phyloP scores from a whole-genome alignment of 2,329 filamentous ascomycete species.

The Calcarisporium arbuscula region DNA sequence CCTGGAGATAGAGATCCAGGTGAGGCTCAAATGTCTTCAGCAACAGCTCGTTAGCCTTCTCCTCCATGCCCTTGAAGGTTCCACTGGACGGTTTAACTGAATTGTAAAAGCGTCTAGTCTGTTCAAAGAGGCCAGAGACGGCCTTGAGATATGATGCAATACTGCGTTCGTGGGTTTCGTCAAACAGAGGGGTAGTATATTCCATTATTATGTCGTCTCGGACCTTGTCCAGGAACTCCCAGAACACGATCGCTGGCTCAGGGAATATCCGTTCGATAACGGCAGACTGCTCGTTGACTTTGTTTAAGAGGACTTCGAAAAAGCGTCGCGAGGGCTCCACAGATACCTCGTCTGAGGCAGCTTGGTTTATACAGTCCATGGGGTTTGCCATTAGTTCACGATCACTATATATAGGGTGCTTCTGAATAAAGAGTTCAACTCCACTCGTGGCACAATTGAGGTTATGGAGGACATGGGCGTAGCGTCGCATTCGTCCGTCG shows the following conservation, averaged over 20 bases:
- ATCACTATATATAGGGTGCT: constrained; percentile 76
- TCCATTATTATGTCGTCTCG: constrained; percentile 80
- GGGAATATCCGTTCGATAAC: constrained; percentile 83
- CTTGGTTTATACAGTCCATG: constrained; percentile 73
- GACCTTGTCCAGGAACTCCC: constrained; percentile 74
- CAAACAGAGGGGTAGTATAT: constrained; percentile 78
- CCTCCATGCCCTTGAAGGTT: constrained; percentile 52
- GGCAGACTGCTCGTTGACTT: constrained; percentile 74
- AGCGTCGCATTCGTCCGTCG: constrained; percentile 81
- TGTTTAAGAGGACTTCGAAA: constrained; percentile 66
- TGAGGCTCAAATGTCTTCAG: constrained; percentile 80
- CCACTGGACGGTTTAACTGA: constrained; percentile 62
- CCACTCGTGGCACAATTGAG: constrained; percentile 76
- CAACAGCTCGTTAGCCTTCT: constrained; percentile 62
- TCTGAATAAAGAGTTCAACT: constrained; percentile 80
- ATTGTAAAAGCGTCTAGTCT: constrained; percentile 70
- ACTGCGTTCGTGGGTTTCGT: constrained; percentile 74
- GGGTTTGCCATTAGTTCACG: constrained; percentile 61
- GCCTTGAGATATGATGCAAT: constrained; percentile 76
- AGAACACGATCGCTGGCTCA: constrained; percentile 61
- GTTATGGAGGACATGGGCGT: constrained; percentile 76
- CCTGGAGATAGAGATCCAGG: constrained; percentile 85
- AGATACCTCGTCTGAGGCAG: constrained; percentile 59
- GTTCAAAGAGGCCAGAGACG: constrained; percentile 81
- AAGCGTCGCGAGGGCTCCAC: constrained; percentile 77